phyloP scores from a whole-genome alignment of 306 rosid genomes.

The Hylodesmum podocarpum region DNA sequence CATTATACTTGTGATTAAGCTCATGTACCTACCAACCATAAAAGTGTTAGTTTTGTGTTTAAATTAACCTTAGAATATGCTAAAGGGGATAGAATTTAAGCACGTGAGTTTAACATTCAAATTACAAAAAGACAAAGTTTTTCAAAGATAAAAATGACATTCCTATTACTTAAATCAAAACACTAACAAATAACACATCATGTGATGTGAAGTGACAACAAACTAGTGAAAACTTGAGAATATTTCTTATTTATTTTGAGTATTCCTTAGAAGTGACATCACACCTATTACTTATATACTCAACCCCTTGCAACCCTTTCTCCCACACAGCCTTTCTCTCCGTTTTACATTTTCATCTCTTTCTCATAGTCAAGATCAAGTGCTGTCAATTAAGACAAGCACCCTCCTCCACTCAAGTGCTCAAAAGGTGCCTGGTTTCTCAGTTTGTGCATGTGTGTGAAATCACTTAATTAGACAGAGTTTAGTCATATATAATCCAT shows the following conservation, averaged over 20 bases:
- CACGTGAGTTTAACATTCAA: conserved; percentile 32
- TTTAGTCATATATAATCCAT: background rate
- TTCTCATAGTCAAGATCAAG: conserved; percentile 21
- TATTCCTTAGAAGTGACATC: conserved; percentile 60
- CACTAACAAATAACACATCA: conserved; percentile 37
- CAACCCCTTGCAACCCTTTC: conserved; percentile 23
- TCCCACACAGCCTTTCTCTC: conserved; percentile 19
- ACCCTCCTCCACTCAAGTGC: background rate
- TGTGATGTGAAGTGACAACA: conserved; percentile 54
- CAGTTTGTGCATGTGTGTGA: conserved; percentile 3
- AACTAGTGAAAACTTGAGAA: conserved; percentile 28
- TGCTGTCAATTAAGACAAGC: conserved; percentile 23
- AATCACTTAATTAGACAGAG: background rate
- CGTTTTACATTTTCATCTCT: conserved; percentile 27
- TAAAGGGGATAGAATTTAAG: conserved; percentile 4
- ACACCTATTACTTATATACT: conserved; percentile 21
- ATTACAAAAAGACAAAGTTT: conserved; percentile 9
- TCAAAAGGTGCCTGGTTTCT: conserved; percentile 23
- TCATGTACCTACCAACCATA: conserved; percentile 33
- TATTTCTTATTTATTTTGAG: conserved; percentile 31
- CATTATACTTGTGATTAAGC: conserved; percentile 15
- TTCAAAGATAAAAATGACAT: background rate
- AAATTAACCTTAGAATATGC: background rate
- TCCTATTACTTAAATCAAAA: conserved; percentile 18
- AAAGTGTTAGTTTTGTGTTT: conserved; percentile 26